Evolutionary conservation across 2,329 filamentous ascomycete genomes (phyloP).

Genomic region (Penicillium hordei): DNA sequence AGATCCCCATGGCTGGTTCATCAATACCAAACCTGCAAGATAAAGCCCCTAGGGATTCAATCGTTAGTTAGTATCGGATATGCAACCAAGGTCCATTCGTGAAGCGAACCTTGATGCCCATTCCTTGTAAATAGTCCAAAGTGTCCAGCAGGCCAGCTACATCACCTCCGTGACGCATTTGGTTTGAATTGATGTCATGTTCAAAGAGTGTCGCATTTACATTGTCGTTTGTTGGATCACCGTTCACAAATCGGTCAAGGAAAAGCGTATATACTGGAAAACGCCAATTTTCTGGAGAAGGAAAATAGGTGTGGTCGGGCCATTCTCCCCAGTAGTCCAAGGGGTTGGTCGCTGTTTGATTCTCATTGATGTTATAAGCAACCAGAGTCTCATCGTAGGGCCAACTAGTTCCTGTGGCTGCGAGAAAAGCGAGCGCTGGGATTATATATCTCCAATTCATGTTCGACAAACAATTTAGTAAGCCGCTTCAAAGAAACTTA

Average conservation of each 20-base stretch:
- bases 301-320: conserved; percentile 52
- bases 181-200: conserved; percentile 60
- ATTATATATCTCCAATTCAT: conserved; percentile 36
- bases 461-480: conserved; percentile 14
- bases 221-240: conserved; percentile 64
- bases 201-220: conserved; percentile 62
- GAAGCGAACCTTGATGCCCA: conserved; percentile 58
- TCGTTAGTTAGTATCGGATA: background rate
- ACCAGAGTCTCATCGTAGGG: conserved; percentile 53
- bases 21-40: conserved; percentile 62
- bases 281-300: conserved; percentile 63
- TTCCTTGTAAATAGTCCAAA: conserved; percentile 64
- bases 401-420: conserved; percentile 31
- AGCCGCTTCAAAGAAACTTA: conserved; percentile 11
- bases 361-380: conserved; percentile 62
- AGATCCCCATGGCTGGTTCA: conserved; percentile 64
- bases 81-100: no score
- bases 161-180: conserved; percentile 65
- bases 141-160: conserved; percentile 58
- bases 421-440: conserved; percentile 32
- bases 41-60: conserved; percentile 52
- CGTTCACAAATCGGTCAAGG: conserved; percentile 64
- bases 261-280: conserved; percentile 67
- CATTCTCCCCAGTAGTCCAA: conserved; percentile 60
- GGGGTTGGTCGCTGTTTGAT: conserved; percentile 55